Evolutionary conservation across 106 monocot genomes (phyloP), one percentile per base, ranked within the genome.

Genomic region (Agapanthus africanus): DNA sequence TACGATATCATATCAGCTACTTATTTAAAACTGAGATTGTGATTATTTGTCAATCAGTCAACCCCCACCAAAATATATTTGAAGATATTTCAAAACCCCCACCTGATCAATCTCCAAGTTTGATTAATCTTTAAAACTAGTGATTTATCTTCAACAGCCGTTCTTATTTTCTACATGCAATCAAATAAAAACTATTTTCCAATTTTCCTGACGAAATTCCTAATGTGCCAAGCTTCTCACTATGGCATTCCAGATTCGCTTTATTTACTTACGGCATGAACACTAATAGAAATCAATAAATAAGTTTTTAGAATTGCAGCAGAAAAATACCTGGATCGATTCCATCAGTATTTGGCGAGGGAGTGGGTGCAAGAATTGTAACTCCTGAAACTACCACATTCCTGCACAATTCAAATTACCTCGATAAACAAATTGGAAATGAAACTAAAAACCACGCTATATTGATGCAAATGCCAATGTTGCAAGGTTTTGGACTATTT

Each of bases 321-420:
- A n/a, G 26, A 66, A 2, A 26, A n/a, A 7, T 74, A 82, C 67
- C 75, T 68, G 75, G 75, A 61, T 75, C 19, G 30, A 75, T 75
- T 27, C 75, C 75, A 40, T 75, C 75, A 9, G 75, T 75, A 60
- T 75, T 75, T 37, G 94, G 82, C 4, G 90, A 94, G 30, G 70
- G 0, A 1, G 72, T 30, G 2, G 87, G 90, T 0, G 90, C 87
- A 23, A 90, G 82, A 38, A 90, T 84, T 33, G 94, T 94, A 42
- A 94, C 65, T 22, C 74, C 72, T 1, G 84, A 80, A 3, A 94
- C 76, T 14, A 79, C 72, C 4, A 94, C 81, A 61, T 94, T 79
- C 40, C 86, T 93, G 77, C 59, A 75, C 28, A 39, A 13, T 67
- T 46, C 38, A 71, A 37, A 39, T 19, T 35, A 61, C 16, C 6